Base-by-base conservation (phyloP, 75 land plant genomes). In the Selaginella tamariscina region DNA sequence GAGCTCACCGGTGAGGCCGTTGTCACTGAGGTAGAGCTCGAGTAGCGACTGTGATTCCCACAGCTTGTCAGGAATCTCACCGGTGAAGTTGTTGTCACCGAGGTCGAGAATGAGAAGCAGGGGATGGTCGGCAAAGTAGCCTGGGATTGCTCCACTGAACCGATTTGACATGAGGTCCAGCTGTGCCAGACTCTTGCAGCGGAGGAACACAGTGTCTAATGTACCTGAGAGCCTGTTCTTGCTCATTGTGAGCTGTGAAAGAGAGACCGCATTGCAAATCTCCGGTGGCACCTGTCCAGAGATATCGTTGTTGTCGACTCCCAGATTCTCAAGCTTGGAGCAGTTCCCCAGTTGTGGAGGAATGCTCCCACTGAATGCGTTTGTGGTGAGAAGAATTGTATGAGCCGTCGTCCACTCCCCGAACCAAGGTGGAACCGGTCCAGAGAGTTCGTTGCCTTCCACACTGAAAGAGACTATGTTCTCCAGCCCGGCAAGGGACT, bases 41-140 rank as follows among this genome's bases (percentile, higher is more conserved):
- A 87, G 65, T 29, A 87, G 57, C 23, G 70, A 73, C 27, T 18
- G 2, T 0, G 88, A 87, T 18, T 56, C 69, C 81, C 81, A 87
- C 0, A 87, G 68, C 31, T 72, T 39, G 13, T 28, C 70, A 2
- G 92, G 92, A 27, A 88, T 59, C 0, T 27, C 9, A 15, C 91
- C 91, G 0, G 84, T 60, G 31, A 88, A 78, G 32, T 85, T 79
- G 76, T 88, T 88, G 31, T 72, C 56, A 15, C 73, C 75, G 27
- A 88, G 56, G 0, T 82, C 79, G 29, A 88, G 73, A 8, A 78
- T 72, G 62, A 80, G 69, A 65, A 88, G 65, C 8, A 77, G 32
- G 27, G 89, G 82, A 9, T 86, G 83, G 57, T 72, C 65, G 0
- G 78, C 72, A 5, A 88, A 55, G 59, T 88, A 80, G 21, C 56